A percentile compares a stretch with the other conserved stretches of the same genome.
These are phyloP conservation scores for Leccinum sublutescens DNA, from an alignment of 768 basidiomycete genomes.

Conservation along the genomic window DNA sequence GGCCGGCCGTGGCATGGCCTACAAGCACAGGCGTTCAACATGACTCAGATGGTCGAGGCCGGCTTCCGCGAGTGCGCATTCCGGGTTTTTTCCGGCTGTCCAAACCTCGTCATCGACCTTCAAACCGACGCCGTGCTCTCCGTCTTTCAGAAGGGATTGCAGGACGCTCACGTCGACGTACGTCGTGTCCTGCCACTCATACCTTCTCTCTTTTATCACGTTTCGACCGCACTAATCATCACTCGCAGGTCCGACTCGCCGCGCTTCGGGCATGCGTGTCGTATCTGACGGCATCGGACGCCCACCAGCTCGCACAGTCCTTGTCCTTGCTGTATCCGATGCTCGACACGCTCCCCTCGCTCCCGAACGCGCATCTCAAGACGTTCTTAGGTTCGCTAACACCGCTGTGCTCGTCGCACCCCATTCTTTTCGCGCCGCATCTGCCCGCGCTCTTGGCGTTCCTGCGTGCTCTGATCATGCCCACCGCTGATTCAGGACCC, in stretches of 20 bases:
- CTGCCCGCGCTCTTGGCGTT: slow-evolving; percentile 66
- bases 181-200: slow-evolving; percentile 21
- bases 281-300: slow-evolving; percentile 63
- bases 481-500: slow-evolving; percentile 51
- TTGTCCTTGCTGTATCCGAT: slow-evolving; percentile 63
- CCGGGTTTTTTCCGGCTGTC: slow-evolving; percentile 68
- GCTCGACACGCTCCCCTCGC: slow-evolving; percentile 68
- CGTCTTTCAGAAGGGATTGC: slow-evolving; percentile 65
- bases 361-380: slow-evolving; percentile 55
- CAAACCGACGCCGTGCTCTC: slow-evolving; percentile 66
- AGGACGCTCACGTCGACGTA: slow-evolving; percentile 65
- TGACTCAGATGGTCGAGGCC: slow-evolving; percentile 42
- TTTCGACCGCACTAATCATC: not conserved
- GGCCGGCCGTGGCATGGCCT: slow-evolving; percentile 82
- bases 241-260: slow-evolving; percentile 63
- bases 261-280: slow-evolving; percentile 68
- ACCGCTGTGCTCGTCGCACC: slow-evolving; percentile 65
- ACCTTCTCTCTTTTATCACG: not conserved
- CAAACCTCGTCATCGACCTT: slow-evolving; percentile 75
- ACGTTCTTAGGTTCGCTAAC: slow-evolving; percentile 67
- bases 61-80: slow-evolving; percentile 61
- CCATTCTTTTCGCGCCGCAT: slow-evolving; percentile 73
- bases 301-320: slow-evolving; percentile 58
- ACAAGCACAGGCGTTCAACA: slow-evolving; percentile 67
- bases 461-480: slow-evolving; percentile 68